Evolutionary conservation across 2,329 filamentous ascomycete genomes (phyloP).

Genomic region (Clarireedia homoeocarpa): DNA sequence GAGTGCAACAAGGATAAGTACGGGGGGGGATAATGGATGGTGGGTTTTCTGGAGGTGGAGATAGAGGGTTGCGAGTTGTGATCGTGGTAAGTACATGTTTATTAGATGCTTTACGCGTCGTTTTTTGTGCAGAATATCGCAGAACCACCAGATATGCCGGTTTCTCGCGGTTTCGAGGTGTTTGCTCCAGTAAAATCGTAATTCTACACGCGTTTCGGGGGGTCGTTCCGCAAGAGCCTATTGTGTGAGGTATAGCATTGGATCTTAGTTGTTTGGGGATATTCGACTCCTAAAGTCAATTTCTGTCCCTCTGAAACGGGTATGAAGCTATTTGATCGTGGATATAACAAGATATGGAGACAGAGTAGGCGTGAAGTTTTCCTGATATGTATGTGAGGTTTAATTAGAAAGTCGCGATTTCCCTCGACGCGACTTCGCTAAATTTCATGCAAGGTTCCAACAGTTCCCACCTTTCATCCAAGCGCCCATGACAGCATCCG

Average conservation of each 20-base stretch:
- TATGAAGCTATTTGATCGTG: neutral
- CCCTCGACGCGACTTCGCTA: conserved; percentile 4
- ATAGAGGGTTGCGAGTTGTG: conserved; percentile 85
- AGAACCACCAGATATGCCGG: neutral
- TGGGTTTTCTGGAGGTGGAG: conserved; percentile 77
- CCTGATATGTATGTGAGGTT: neutral
- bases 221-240: neutral
- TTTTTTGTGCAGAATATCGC: conserved; percentile 10
- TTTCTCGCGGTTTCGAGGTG: no score
- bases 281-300: neutral
- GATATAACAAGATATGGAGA: neutral
- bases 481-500: neutral
- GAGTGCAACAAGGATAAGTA: conserved; percentile 85
- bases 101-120: conserved; percentile 10
- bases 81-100: conserved; percentile 87
- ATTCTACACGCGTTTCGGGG: neutral
- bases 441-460: conserved; percentile 5
- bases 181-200: no score
- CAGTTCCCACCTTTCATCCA: neutral
- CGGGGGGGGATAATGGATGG: conserved; percentile 83
- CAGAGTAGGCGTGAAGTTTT: neutral
- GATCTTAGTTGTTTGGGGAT: neutral
- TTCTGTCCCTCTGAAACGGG: neutral
- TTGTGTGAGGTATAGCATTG: conserved; percentile 2
- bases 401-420: conserved; percentile 7